Percentiles rank a stretch among this genome's conserved stretches.
phyloP scores from a whole-genome alignment of 148 eudicot species.

The Bassia scoparia region DNA sequence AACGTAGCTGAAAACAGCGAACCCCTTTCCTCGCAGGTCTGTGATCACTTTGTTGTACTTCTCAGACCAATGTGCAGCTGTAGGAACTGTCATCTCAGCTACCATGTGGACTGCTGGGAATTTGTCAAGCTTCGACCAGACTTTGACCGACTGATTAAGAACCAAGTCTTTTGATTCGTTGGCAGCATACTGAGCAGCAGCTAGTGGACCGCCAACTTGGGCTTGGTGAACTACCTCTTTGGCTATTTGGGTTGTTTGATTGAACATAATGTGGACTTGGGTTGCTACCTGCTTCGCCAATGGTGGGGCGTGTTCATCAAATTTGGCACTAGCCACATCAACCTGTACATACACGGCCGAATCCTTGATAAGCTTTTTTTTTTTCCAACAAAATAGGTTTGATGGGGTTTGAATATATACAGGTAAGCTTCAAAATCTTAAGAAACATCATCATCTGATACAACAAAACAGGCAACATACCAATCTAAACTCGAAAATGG shows the following conservation, averaged over 20 bases:
- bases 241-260: conserved; percentile 29
- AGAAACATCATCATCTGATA: not conserved
- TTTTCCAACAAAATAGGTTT: not conserved
- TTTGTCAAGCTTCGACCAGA: conserved; percentile 41
- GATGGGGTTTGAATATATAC: no score
- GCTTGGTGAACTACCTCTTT: conserved; percentile 37
- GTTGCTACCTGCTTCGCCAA: conserved; percentile 37
- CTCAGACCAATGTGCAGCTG: conserved; percentile 40
- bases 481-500: not conserved
- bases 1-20: conserved; percentile 31
- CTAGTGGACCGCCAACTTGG: conserved; percentile 39
- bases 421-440: not conserved
- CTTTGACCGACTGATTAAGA: conserved; percentile 27
- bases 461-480: not conserved
- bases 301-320: conserved; percentile 50
- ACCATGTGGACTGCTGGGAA: conserved; percentile 35
- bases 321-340: conserved; percentile 39
- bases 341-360: conserved; percentile 32
- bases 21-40: conserved; percentile 38
- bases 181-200: conserved; percentile 38
- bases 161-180: conserved; percentile 26
- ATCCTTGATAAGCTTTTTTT: not conserved
- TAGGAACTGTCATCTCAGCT: conserved; percentile 44
- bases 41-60: conserved; percentile 41
- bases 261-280: conserved; percentile 22